Base-by-base conservation (phyloP, 2,329 filamentous ascomycete species). In the Teratosphaeria gauchensis region DNA sequence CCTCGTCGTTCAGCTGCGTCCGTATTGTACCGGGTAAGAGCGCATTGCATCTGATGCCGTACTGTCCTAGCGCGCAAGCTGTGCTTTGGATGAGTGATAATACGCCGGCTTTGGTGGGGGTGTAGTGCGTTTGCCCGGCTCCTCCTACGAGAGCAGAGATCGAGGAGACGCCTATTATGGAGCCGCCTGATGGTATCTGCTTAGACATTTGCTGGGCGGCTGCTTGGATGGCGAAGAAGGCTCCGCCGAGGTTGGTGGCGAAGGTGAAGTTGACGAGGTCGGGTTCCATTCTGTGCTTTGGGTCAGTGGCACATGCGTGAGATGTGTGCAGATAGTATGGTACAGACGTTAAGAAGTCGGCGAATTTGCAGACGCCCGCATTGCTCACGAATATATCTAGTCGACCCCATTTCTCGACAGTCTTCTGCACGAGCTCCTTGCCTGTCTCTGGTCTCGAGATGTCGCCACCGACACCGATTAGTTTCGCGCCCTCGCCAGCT, bases 151-250 rank as follows among this genome's bases (percentile, higher is more conserved):
- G 81, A 0, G 88, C 88, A 19, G 81, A 85, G 68, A 91, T 89
- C 64, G 84, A 88, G 7, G 83, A 86, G 46, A 92, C 79, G 57
- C 83, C 88, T 64, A 91, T 92, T 68, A 96, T 94, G 66, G 84
- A 86, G 35, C 91, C 91, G 16, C 90, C 89, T 0, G 82, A 73
- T 30, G 70, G 70, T 0, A 85, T 84, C 1, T 78, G 76, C 35
- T 74, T 75, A 0, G 87, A 85, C 88, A 96, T 94, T 71, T 94
- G 89, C 2, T 86, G 82, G 1, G 89, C 90, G 1, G 90, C 91
- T 0, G 90, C 89, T 77, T 95, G 91, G 24, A 88, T 86, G 38
- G 89, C 82, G 76, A 91, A 92, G 77, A 95, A 95, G n/a, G 90
- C 88, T 52, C 91, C 91, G 65, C 87, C 85, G 64, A 96, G 84